Base-by-base conservation (phyloP, 2,329 filamentous ascomycete species). In the Pseudogymnoascus sp. region DNA sequence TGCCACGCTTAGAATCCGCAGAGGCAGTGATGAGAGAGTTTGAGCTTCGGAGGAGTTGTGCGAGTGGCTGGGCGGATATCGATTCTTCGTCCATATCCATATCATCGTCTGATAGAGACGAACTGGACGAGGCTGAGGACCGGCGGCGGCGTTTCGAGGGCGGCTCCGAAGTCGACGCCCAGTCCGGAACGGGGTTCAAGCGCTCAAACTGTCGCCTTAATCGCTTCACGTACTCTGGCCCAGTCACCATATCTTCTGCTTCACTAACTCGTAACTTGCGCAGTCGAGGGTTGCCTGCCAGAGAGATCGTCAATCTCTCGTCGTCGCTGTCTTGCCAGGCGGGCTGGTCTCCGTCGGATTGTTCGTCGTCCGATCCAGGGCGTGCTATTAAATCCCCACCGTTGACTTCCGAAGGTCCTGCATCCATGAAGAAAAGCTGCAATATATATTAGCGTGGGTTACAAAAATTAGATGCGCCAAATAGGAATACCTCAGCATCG, bases 261-360 rank as follows among this genome's bases (percentile, higher is more conserved):
- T 93, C 91, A 2, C 85, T 87, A 58, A 86, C 79, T 64, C 94
- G 84, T 64, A 99, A 79, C 74, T 97, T 97, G 66, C 92, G 85
- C 71, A 97, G 74, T 65, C 89, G 83, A 57, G 86, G 83, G 47
- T 87, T 86, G 25, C 85, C 83, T 3, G 90, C 88, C 38, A 99
- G 81, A 12, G 93, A 97, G 57, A 99, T 82, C 6, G 86, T 84
- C 64, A 97, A 78, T 60, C 90, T 84, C 71, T 97, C 94, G 71
- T 99, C 94, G 69, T 99, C 94, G 74, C 92, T 97, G 72, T 99
- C 94, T 67, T 92, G 86, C 94, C 94, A 99, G 1, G 86, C 89
- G 2, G 87, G 81, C 18, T 78, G 77, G 41, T 81, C 77, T 66
- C 75, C 74, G 35, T 72, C 74, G 33, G 75, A 76, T 20, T 74